phyloP scores from a whole-genome alignment of 768 basidiomycete genomes.

The Phaeotremella skinneri region DNA sequence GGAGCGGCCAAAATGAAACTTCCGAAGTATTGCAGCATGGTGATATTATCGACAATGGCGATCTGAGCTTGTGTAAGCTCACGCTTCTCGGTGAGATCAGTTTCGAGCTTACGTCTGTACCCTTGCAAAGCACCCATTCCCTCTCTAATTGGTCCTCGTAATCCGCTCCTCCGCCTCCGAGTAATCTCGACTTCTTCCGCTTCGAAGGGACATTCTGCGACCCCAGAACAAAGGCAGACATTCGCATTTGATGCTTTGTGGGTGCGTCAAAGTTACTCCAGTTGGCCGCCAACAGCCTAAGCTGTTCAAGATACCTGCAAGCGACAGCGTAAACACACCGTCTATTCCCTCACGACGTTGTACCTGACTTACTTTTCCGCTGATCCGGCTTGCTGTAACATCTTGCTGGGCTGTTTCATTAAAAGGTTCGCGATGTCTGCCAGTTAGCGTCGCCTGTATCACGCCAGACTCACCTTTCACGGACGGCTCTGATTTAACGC shows the following conservation, averaged over 20 bases:
- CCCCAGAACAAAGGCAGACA: slow-evolving; percentile 69
- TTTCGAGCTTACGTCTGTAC: slow-evolving; percentile 54
- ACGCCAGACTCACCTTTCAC: slow-evolving; percentile 61
- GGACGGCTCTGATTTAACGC: slow-evolving; percentile 81
- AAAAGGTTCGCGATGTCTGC: slow-evolving; percentile 36
- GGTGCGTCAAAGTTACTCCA: slow-evolving; percentile 52
- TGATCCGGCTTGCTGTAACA: slow-evolving; percentile 41
- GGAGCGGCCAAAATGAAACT: slow-evolving; percentile 61
- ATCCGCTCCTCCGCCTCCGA: slow-evolving; percentile 5
- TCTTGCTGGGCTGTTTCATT: slow-evolving; percentile 31
- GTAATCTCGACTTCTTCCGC: slow-evolving; percentile 19
- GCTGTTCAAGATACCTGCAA: slow-evolving; percentile 70
- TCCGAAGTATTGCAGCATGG: slow-evolving; percentile 73
- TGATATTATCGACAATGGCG: slow-evolving; percentile 81
- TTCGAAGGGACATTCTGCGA: slow-evolving; percentile 61
- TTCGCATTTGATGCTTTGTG: slow-evolving; percentile 67
- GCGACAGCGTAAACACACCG: slow-evolving; percentile 56
- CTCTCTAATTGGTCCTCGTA: slow-evolving; percentile 36
- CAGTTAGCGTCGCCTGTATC: slow-evolving; percentile 1
- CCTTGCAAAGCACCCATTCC: slow-evolving; percentile 66
- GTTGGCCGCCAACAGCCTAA: slow-evolving; percentile 84
- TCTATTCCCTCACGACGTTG: slow-evolving; percentile 59
- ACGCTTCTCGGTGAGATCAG: neutral
- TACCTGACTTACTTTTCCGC: slow-evolving; percentile 33
- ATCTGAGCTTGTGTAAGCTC: slow-evolving; percentile 54